Evolutionary conservation across 805 yeast genomes (phyloP).

Genomic region (Kodamaea lidongshanica): DNA sequence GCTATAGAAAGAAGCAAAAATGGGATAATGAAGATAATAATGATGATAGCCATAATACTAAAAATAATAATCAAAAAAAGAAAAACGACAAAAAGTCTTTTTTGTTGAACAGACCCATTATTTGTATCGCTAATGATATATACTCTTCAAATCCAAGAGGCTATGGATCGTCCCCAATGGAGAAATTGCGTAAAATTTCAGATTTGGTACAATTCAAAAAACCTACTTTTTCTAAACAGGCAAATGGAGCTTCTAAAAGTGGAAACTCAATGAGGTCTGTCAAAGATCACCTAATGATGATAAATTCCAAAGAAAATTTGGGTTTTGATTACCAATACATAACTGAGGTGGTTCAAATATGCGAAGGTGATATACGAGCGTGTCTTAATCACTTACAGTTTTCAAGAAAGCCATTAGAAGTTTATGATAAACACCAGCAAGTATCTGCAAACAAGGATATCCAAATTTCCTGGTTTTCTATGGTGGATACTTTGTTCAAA

Average conservation of each 20-base stretch:
- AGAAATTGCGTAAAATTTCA: constrained; percentile 63
- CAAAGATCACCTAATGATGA: constrained; percentile 38
- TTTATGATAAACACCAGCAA: neutral
- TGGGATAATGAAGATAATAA: constrained; percentile 1
- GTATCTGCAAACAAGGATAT: constrained; percentile 44
- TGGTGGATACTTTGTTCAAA: constrained; percentile 57
- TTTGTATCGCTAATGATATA: constrained; percentile 86
- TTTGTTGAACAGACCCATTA: constrained; percentile 68
- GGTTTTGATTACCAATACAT: constrained; percentile 44
- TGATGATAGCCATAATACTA: no score
- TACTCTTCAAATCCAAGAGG: constrained; percentile 41
- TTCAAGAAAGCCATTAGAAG: constrained; percentile 16
- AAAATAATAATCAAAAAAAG: constrained; percentile 16
- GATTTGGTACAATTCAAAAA: constrained; percentile 65
- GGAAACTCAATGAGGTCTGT: constrained; percentile 33
- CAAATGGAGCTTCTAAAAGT: constrained; percentile 36
- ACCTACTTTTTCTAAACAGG: constrained; percentile 44
- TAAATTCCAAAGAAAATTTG: constrained; percentile 50
- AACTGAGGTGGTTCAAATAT: constrained; percentile 58
- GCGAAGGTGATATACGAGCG: constrained; percentile 81
- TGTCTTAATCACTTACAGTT: constrained; percentile 83
- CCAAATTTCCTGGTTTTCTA: constrained; percentile 58
- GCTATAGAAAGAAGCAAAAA: constrained; percentile 31
- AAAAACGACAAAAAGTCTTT: constrained; percentile 29
- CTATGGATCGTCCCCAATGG: constrained; percentile 48